Base-by-base conservation (phyloP, 495 filamentous ascomycete species). In the Talaromyces proteolyticus region DNA sequence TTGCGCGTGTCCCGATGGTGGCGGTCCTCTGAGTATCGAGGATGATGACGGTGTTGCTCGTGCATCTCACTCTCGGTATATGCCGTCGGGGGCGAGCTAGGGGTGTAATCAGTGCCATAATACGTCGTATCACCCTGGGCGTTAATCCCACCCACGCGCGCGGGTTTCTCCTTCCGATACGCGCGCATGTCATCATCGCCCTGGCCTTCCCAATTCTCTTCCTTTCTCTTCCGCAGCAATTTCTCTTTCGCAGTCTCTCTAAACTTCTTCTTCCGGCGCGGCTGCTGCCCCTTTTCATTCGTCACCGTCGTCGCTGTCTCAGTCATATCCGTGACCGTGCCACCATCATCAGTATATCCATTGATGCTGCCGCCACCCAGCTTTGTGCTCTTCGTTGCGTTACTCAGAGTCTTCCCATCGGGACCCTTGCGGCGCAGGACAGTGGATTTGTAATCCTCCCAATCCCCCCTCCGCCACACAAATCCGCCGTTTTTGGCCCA, bases 381-480 rank as follows among this genome's bases (percentile, higher is more conserved):
- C 44, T 86, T 75, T 3, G 91, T 96, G 60, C 79, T 85, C 60
- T 81, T 80, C 2, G 89, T 95, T 0, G 88, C 91, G 53, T 86
- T 85, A 57, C 78, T 82, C 2, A 95, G 72, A 2, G 91, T 85
- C 36, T 80, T 86, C 24, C 91, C 91, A 68, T 96, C 88, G 5
- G 89, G 89, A 0, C 90, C 91, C 64, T 89, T 91, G 47, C 92
- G 85, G 24, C 93, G 84, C n/a, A 97, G 70, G 10, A 98, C 94
- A 0, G 94, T 96, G 3, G 86, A 87, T 63, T 96, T 96, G 80
- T 98, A 98, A 55, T 98, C 93, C 1, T 95, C 91, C 93, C 93
- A 98, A 67, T 98, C 93, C 43, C 80, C 74, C 50, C 89, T 70
- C 16, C 76, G 77, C 76, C 87, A 98, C 50, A 84, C 67, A 70